Base-by-base conservation (phyloP, 139 green algal species). In the Tetratostichococcus sp. region DNA sequence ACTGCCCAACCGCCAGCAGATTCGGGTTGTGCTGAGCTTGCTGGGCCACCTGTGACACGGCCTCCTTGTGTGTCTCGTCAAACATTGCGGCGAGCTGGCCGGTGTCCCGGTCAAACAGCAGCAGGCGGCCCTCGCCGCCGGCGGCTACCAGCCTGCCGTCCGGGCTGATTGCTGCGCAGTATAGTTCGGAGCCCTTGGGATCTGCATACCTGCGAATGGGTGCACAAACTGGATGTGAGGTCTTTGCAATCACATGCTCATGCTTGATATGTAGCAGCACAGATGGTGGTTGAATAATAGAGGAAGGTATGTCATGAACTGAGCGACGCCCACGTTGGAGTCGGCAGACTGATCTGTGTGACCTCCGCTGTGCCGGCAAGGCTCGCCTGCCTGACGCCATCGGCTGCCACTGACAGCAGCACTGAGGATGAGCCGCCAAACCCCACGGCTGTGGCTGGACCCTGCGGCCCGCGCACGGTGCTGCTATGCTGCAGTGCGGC, bases 1-100 rank as follows among this genome's bases (percentile, higher is more conserved):
- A n/a, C 33, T 30, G 25, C 25, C 35, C 19, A 67, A 32, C 70
- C 42, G 17, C 23, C 26, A 28, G 16, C 25, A 31, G 31, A n/a
- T 32, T 58, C 32, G 28, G 30, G 14, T 73, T 3, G 19, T 62
- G 17, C 34, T 30, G 14, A 62, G 21, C 34, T 30, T 23, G n/a
- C n/a, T 14, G 39, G 14, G 2, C 11, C 43, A 87, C 86, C 82
- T 93, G 86, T 23, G 86, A 90, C 1, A 93, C 86, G 35, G 90
- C 89, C 39, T 94, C 85, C 75, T 85, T 85, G 76, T 95, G 90
- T 3, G 90, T 93, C 74, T 96, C 91, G 33, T 88, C 79, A 67
- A 92, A 91, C 4, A 39, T 76, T 0, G 76, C 77, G 21, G 89
- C 30, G 11, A 69, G 81, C 66, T 82, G 67, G 30, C 77, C 28